Base-by-base conservation (phyloP, 768 basidiomycete genomes). In the Hygrocybe coccinea region DNA sequence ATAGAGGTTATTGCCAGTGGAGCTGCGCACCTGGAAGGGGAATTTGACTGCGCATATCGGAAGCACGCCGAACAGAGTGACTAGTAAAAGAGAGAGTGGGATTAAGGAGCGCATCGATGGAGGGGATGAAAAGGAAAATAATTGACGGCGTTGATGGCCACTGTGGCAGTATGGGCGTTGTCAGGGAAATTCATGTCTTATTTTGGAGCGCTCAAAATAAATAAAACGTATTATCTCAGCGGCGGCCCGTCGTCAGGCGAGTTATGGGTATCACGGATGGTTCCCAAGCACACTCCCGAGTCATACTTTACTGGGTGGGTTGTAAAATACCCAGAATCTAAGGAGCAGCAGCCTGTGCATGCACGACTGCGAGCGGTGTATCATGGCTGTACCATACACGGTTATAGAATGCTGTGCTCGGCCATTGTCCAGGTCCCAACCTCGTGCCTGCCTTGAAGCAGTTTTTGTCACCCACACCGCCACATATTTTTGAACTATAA, bases 21-120 rank as follows among this genome's bases (percentile, higher is more conserved):
- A 24, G 2, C 29, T 54, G 24, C 59, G 43, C n/a, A 57, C 52
- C 17, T 55, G 52, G 41, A 60, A 57, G 5, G 59, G 59, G n/a
- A 60, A 52, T 14, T 7, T 44, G 49, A 58, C 34, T 11, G 59
- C 59, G 50, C 36, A 33, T 3, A 49, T 43, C 5, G 48, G 52
- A 55, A 37, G 29, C 10, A 35, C 41, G n/a, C 10, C 17, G 39
- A 52, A 52, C 24, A 60, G 50, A 50, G 55, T 22, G 38, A 29
- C 29, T 29, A 59, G 55, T 9, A 55, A 38, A 21, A 59, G 34
- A 19, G 58, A 56, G 19, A 56, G 45, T 25, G 55, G 47, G 25
- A 59, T 14, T 37, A 55, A 49, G 8, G 50, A 56, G 50, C 47
- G 55, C 58, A 59, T 59, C 36, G 52, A 29, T 19, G 29, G 50